A percentile compares a stretch with the other conserved stretches of the same genome.
Conservation (phyloP, 2,329 filamentous ascomycete genomes). For the Fusarium buharicum region DNA sequence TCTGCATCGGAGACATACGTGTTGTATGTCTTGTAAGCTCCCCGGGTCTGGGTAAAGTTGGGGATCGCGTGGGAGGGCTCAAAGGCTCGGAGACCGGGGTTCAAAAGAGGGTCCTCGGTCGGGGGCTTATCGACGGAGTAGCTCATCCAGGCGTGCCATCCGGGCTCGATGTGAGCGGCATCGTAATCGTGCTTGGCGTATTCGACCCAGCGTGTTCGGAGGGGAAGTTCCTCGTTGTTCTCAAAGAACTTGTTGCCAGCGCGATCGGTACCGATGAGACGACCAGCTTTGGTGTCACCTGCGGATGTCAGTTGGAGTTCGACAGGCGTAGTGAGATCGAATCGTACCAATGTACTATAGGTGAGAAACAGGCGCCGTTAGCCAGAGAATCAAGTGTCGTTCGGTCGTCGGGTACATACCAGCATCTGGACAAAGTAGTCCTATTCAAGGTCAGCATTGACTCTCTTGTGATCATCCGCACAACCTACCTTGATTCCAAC, state of each 20-base stretch:
- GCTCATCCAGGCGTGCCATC: slow-evolving; percentile 98
- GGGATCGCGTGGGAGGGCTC: slow-evolving; percentile 77
- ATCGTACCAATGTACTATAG: slow-evolving; percentile 66
- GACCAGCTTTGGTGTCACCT: slow-evolving; percentile 97
- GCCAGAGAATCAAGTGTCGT: slow-evolving; percentile 38
- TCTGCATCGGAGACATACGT: slow-evolving; percentile 73
- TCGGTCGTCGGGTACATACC: slow-evolving; percentile 66
- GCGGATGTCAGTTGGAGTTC: slow-evolving; percentile 21
- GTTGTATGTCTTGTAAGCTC: slow-evolving; percentile 91
- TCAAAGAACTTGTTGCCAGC: slow-evolving; percentile 99
- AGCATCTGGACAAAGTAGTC: slow-evolving; percentile 93
- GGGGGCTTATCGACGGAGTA: slow-evolving; percentile 92
- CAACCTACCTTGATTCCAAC: slow-evolving; percentile 83
- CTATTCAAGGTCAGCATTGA: slow-evolving; percentile 57
- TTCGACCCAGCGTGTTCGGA: slow-evolving; percentile 97
- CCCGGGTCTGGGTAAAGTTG: slow-evolving; percentile 79
- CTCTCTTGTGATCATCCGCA: neutral
- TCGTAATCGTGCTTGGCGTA: slow-evolving; percentile 90
- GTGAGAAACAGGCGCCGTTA: slow-evolving; percentile 34
- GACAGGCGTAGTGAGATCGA: neutral
- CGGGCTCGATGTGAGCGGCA: slow-evolving; percentile 86
- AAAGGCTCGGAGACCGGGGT: slow-evolving; percentile 75
- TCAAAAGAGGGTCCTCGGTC: slow-evolving; percentile 76
- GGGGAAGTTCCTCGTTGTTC: slow-evolving; percentile 93
- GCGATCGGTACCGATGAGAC: slow-evolving; percentile 83